Base-by-base conservation (phyloP, 768 basidiomycete species). In the Mycena latifolia region DNA sequence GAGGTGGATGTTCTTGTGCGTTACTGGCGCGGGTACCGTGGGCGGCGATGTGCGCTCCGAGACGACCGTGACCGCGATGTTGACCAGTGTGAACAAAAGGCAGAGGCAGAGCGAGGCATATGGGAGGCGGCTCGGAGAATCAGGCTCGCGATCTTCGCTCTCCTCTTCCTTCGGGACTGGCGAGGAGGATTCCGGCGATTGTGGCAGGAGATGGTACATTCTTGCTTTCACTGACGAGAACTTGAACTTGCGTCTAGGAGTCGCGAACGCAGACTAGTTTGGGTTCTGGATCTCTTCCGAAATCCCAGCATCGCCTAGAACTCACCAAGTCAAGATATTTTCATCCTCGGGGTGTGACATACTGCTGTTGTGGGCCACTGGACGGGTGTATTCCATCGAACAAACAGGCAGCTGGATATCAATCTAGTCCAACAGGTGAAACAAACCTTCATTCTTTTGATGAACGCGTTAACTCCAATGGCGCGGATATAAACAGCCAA, bases 1-100 rank as follows among this genome's bases (percentile, higher is more conserved):
- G 0, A 17, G 50, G 55, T 63, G 54, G 29, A 67, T 67, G 47
- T 59, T 39, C 43, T 46, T 56, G 55, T 24, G 12, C 27, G 55
- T 45, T 14, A 56, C 37, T 0, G 60, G 55, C 17, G 45, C 33
- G 41, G n/a, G n/a, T n/a, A n/a, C 33, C 6, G 0, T 25, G 11
- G 5, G 24, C 18, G 41, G 17, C 11, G 50, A 20, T 20, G 20
- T 15, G 10, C 55, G 41, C 3, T 27, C 29, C 28, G 31, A 10
- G 2, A 56, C 33, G 8, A 35, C 20, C 2, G 55, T 45, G 27
- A 56, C 15, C 27, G 18, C 5, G 20, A 45, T 45, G 55, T 56
- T 56, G 27, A 24, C 20, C 1, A 56, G 15, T 4, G 41, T 56
- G 28, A 43, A 29, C 2, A 31, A 0, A 28, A 45, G 22, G 28